Evolutionary conservation across 2,329 filamentous ascomycete species (phyloP).

Genomic region (Stemphylium lycopersici): DNA sequence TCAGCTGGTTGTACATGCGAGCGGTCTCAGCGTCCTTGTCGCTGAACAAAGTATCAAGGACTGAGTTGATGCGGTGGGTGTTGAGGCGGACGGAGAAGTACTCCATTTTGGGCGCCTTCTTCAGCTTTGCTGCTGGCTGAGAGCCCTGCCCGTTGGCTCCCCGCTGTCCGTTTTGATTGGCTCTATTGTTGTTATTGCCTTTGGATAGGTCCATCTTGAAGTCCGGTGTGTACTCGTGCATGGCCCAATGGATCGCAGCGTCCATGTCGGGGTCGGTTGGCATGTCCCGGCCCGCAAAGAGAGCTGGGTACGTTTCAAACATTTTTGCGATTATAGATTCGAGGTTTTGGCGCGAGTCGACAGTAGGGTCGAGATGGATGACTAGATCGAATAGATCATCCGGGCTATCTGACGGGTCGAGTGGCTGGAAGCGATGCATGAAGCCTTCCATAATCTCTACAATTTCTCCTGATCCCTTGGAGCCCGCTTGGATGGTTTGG

Average conservation of each 20-base stretch:
- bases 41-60: slow-evolving; percentile 74
- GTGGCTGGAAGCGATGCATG: slow-evolving; percentile 80
- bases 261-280: slow-evolving; percentile 79
- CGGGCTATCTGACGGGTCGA: slow-evolving; percentile 69
- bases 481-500: slow-evolving; percentile 91
- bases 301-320: slow-evolving; percentile 75
- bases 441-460: slow-evolving; percentile 95
- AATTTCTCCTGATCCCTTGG: slow-evolving; percentile 73
- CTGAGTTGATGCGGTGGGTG: slow-evolving; percentile 56
- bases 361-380: slow-evolving; percentile 81
- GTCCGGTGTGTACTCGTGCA: slow-evolving; percentile 78
- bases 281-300: slow-evolving; percentile 66
- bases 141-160: slow-evolving; percentile 35
- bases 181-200: slow-evolving; percentile 19
- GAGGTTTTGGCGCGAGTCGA: slow-evolving; percentile 82
- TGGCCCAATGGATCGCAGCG: slow-evolving; percentile 74
- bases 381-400: slow-evolving; percentile 83
- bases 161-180: slow-evolving; percentile 38
- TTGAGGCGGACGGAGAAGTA: slow-evolving; percentile 68
- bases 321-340: slow-evolving; percentile 77
- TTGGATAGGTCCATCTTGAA: slow-evolving; percentile 76
- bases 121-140: slow-evolving; percentile 52
- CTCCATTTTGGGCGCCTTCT: slow-evolving; percentile 61
- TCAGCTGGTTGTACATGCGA: slow-evolving; percentile 77
- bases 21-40: slow-evolving; percentile 59